Conservation (phyloP, 1,284 basidiomycete species). For the Gomphus bonarii region DNA sequence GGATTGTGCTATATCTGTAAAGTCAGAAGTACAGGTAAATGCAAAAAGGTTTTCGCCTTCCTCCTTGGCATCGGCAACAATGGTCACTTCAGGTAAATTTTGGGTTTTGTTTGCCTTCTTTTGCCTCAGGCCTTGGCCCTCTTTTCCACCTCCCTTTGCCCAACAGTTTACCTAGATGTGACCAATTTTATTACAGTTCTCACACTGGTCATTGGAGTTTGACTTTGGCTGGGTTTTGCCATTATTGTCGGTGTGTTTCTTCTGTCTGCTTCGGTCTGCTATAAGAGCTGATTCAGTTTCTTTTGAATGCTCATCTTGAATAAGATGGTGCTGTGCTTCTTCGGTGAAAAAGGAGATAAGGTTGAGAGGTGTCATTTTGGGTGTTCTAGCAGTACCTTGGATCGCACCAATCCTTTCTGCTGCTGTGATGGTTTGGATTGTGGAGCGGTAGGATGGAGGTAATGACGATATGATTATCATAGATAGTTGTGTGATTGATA, state of each 20-base stretch:
- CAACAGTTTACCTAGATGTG: conserved; percentile 21
- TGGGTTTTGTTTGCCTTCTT: neutral
- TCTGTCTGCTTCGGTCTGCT: conserved; percentile 12
- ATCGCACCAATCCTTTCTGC: neutral
- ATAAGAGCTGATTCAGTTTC: conserved; percentile 15
- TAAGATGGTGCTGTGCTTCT: conserved; percentile 16
- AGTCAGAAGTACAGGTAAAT: too few species aligned
- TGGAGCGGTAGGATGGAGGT: too few species aligned
- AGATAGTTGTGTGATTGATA: too few species aligned
- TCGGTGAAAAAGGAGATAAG: conserved; percentile 24
- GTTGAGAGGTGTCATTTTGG: conserved; percentile 14
- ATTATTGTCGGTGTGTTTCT: conserved; percentile 1
- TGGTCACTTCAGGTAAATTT: neutral
- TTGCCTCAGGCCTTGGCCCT: conserved; percentile 18
- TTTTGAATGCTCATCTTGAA: neutral
- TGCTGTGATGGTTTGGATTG: too few species aligned
- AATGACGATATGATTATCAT: too few species aligned
- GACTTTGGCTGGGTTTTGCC: too few species aligned
- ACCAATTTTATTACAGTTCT: conserved; percentile 22
- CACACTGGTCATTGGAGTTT: conserved; percentile 14
- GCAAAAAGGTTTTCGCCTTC: too few species aligned
- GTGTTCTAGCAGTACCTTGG: neutral
- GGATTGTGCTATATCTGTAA: too few species aligned
- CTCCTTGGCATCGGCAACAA: too few species aligned
- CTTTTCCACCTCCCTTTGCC: conserved; percentile 21